These are phyloP conservation scores for Candida loeiensis DNA, from an alignment of 805 yeast species.

Conservation along the genomic window DNA sequence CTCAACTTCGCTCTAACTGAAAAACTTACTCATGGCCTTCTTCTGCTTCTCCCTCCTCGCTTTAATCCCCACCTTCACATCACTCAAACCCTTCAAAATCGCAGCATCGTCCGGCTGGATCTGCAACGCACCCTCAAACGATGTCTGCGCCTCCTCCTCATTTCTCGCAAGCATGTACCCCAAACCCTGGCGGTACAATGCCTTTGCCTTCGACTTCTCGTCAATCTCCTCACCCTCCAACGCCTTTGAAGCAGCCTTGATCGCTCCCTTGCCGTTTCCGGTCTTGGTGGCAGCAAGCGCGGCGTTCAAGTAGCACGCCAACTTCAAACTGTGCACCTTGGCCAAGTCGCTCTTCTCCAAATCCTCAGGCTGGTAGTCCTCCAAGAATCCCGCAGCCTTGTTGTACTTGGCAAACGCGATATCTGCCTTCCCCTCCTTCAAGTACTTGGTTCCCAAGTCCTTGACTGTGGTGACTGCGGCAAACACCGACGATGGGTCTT, in stretches of 20 bases:
- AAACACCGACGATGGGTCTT: constrained; percentile 62
- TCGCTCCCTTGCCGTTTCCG: constrained; percentile 49
- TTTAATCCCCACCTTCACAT: constrained; percentile 51
- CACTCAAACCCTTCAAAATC: constrained; percentile 59
- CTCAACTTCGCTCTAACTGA: constrained; percentile 19
- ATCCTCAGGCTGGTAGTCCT: constrained; percentile 72
- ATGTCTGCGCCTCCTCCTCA: constrained; percentile 64
- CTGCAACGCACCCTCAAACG: constrained; percentile 61
- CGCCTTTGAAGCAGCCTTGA: constrained; percentile 63
- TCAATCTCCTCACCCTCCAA: constrained; percentile 57
- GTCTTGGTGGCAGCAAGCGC: constrained; percentile 71
- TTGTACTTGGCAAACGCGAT: constrained; percentile 64
- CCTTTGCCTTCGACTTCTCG: constrained; percentile 75
- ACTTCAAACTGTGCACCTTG: constrained; percentile 50
- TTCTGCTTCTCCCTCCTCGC: constrained; percentile 63
- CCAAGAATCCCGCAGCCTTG: constrained; percentile 68
- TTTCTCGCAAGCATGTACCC: constrained; percentile 64
- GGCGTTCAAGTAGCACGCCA: constrained; percentile 66
- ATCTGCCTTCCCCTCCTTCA: constrained; percentile 59
- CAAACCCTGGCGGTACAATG: constrained; percentile 78
- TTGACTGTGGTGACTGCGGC: constrained; percentile 64
- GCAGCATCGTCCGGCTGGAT: constrained; percentile 71
- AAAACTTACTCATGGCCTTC: constrained; percentile 72
- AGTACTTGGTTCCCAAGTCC: constrained; percentile 70
- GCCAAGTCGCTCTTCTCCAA: constrained; percentile 52